Evolutionary conservation across 2,329 filamentous ascomycete species (phyloP), one percentile per base, ranked within the genome.

Genomic region (Calonectria ilicicola): DNA sequence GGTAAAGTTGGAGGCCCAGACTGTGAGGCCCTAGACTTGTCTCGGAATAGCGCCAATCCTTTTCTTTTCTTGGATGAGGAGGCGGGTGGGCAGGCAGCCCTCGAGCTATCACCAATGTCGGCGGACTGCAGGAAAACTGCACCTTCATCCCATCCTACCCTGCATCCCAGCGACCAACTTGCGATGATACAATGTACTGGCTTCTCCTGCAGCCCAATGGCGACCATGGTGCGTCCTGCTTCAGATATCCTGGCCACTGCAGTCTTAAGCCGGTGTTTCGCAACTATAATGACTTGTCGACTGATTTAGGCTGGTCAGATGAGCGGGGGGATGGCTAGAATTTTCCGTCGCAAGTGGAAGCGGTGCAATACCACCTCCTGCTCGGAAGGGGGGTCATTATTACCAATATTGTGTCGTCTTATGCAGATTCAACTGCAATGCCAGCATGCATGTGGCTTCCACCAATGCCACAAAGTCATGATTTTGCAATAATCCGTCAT

Each of bases 141-240:
- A 74, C 29, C 51, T n/a, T 58, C 62, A 51, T 58, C 60, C 44
- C 12, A 56, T 32, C 65, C 58, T 77, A 77, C 72, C 73, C 73
- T 77, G 72, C 72, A 71, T 66, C 44, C 44, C 51, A 53, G 21
- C 49, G 46, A 42, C 49, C 5, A 42, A 49, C 26, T 42, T 38
- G 35, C 44, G 44, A 63, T 65, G 42, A 21, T 32, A 49, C 23
- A n/a, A 42, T 58, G 44, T 51, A n/a, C 35, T 23, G 32, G 27
- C 65, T 40, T 40, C 35, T n/a, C 27, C 49, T 62, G 46, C 46
- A 74, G 62, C 27, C 15, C 46, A 42, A 44, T 44, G 47, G 49
- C 29, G 63, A 26, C 47, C 32, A 51, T 53, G n/a, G 32, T 53
- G 68, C 53, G 21, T 44, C 46, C 19, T 47, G 42, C 40, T 32